Conservation (phyloP, 768 basidiomycete species). For the Amanita rimosa region DNA sequence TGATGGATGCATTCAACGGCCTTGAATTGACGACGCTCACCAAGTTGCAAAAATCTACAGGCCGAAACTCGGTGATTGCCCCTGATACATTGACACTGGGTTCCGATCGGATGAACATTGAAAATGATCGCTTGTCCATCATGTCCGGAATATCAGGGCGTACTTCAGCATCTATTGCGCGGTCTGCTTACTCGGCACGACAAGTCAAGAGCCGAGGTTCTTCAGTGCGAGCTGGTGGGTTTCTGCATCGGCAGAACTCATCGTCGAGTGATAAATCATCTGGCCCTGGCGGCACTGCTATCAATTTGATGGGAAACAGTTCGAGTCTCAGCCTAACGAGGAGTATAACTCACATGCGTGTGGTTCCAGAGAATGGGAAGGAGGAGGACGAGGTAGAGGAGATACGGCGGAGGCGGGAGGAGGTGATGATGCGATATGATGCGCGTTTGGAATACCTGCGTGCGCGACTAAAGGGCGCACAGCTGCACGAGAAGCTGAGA, state of each 20-base stretch:
- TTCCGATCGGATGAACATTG: constrained; percentile 29
- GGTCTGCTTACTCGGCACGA: constrained; percentile 30
- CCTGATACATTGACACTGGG: constrained; percentile 14
- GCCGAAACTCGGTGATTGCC: constrained; percentile 5
- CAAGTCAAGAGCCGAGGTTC: constrained; percentile 17
- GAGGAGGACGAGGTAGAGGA: constrained; percentile 55
- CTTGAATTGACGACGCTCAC: constrained; percentile 63
- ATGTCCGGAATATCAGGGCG: constrained; percentile 40
- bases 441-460: constrained; percentile 69
- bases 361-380: constrained; percentile 38
- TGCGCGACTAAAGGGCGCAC: constrained; percentile 74
- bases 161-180: constrained; percentile 35
- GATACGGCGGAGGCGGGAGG: constrained; percentile 56
- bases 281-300: constrained; percentile 19
- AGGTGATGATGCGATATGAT: constrained; percentile 64
- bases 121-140: constrained; percentile 41
- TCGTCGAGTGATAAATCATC: constrained; percentile 47
- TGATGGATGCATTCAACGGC: constrained; percentile 75
- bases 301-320: constrained; percentile 22
- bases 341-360: constrained; percentile 39
- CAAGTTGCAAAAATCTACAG: constrained; percentile 20
- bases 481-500: constrained; percentile 72
- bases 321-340: constrained; percentile 40
- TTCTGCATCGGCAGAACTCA: constrained; percentile 44
- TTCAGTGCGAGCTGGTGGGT: constrained; percentile 16